Percentiles rank a stretch among this genome's conserved stretches.
Conservation (phyloP, 768 basidiomycete species). For the Podaxis sp. region DNA sequence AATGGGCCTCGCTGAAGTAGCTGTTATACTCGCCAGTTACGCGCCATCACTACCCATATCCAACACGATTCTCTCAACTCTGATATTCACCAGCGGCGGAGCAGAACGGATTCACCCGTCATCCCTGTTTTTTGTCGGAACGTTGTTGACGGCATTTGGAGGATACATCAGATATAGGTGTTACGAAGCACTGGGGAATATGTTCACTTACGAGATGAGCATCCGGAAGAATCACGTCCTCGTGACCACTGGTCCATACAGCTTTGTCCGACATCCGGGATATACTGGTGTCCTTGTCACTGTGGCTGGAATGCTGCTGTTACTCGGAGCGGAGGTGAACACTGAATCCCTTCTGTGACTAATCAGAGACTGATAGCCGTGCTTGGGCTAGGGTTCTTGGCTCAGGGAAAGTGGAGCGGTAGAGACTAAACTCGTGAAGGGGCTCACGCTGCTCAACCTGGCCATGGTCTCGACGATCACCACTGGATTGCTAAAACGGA, state of each 20-base stretch:
- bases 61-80: slow-evolving; percentile 21
- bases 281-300: slow-evolving; percentile 39
- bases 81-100: slow-evolving; percentile 20
- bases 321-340: slow-evolving; percentile 32
- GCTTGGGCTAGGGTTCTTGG: slow-evolving; percentile 35
- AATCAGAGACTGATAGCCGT: not conserved
- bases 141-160: slow-evolving; percentile 32
- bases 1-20: slow-evolving; percentile 32
- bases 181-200: slow-evolving; percentile 39
- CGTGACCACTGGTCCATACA: slow-evolving; percentile 45
- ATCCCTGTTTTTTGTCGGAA: slow-evolving; percentile 31
- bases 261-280: slow-evolving; percentile 45
- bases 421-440: slow-evolving; percentile 25
- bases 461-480: slow-evolving; percentile 26
- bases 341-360: not conserved
- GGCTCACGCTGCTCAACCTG: slow-evolving; percentile 21
- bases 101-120: slow-evolving; percentile 25
- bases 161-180: slow-evolving; percentile 38
- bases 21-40: slow-evolving; percentile 29
- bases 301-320: slow-evolving; percentile 28
- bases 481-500: slow-evolving; percentile 32
- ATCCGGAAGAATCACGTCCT: slow-evolving; percentile 42
- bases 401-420: slow-evolving; percentile 37
- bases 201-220: slow-evolving; percentile 51
- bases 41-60: slow-evolving; percentile 19